phyloP scores from a whole-genome alignment of 2,329 filamentous ascomycete genomes.

The Verticillium tricorpus region DNA sequence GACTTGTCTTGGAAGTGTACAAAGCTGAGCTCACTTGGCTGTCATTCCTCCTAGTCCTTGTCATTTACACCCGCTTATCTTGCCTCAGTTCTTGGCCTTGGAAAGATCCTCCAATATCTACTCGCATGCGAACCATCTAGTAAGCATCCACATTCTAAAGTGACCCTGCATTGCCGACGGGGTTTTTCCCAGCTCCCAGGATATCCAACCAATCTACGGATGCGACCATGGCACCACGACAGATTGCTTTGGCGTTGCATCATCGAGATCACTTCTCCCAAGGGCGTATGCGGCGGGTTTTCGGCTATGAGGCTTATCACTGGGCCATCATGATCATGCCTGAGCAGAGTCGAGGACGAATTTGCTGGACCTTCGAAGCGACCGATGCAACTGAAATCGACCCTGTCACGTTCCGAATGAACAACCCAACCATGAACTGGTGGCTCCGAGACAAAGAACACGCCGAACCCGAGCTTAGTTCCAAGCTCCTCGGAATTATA shows the following conservation, averaged over 20 bases:
- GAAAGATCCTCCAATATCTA: no score
- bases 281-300: constrained; percentile 15
- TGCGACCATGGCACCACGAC: not conserved
- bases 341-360: not conserved
- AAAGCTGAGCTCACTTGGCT: no score
- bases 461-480: no score
- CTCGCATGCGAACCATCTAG: no score
- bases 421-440: constrained; percentile 27
- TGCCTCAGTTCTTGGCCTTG: not conserved
- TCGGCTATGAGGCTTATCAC: constrained; percentile 25
- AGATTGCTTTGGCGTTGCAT: constrained; percentile 20
- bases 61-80: not conserved
- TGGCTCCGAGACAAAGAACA: constrained; percentile 11
- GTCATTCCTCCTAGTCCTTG: not conserved
- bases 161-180: not conserved
- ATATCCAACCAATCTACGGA: not conserved
- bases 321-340: constrained; percentile 23
- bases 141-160: no score
- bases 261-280: constrained; percentile 21
- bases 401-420: constrained; percentile 22
- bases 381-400: constrained; percentile 25
- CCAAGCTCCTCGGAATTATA: no score
- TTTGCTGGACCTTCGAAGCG: constrained; percentile 17
- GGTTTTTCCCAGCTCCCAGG: not conserved
- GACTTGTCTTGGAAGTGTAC: no score